A percentile compares a stretch with the other conserved stretches of the same genome.
Conservation (phyloP, 225 moss, liverwort and hornwort species). For the Pseudisothecium myosuroides region DNA sequence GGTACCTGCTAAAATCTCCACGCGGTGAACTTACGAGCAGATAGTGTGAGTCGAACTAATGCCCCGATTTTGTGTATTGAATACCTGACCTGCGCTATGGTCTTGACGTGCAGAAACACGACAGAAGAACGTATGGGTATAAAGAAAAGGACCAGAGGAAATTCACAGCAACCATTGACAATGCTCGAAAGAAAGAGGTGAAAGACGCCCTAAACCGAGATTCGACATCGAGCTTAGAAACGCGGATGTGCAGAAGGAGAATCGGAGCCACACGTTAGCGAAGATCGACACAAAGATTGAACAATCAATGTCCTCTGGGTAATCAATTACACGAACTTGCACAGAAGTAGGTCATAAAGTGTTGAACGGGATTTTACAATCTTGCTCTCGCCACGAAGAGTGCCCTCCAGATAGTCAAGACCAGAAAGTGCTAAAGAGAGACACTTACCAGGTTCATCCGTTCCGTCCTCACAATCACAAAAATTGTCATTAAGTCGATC, state of each 20-base stretch:
- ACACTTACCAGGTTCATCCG: constrained; percentile 85
- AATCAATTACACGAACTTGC: neutral
- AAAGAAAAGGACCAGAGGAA: neutral
- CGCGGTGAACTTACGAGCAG: neutral
- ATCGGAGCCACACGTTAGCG: neutral
- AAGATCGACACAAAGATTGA: neutral
- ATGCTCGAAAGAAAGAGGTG: neutral
- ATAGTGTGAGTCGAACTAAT: neutral
- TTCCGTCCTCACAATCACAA: constrained; percentile 95
- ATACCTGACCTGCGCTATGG: neutral
- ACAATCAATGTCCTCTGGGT: neutral
- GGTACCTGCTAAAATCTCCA: neutral
- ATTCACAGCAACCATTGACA: neutral
- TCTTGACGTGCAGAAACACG: neutral
- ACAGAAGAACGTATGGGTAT: neutral
- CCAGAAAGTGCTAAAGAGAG: neutral
- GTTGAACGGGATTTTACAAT: neutral
- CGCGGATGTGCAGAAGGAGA: neutral
- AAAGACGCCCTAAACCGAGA: neutral
- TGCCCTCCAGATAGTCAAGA: neutral
- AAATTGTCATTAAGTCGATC: constrained; percentile 90
- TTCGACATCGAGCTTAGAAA: neutral
- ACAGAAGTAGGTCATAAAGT: neutral
- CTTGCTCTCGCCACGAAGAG: neutral
- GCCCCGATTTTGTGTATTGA: neutral